A percentile compares a stretch with the other conserved stretches of the same genome.
These are phyloP conservation scores for Fusarium sp. DNA, from an alignment of 2,329 filamentous ascomycete genomes.

Conservation along the genomic window DNA sequence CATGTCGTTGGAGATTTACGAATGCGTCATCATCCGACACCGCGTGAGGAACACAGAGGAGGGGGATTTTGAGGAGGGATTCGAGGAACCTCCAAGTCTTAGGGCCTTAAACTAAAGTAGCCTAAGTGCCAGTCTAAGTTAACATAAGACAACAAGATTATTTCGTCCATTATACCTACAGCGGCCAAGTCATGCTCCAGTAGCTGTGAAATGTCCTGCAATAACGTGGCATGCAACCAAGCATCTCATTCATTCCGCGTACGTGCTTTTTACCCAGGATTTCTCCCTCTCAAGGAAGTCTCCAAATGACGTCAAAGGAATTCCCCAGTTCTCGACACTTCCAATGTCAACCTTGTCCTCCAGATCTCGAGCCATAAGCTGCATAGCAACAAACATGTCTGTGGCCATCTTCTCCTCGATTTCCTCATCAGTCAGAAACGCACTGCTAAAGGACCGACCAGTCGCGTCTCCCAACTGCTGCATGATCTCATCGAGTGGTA, in stretches of 20 bases:
- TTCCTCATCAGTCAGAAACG: not conserved
- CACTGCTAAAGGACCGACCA: not conserved
- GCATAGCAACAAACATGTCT: slow-evolving; percentile 1
- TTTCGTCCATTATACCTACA: too few relatives aligned
- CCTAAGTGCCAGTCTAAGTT: too few relatives aligned
- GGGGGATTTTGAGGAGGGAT: too few relatives aligned
- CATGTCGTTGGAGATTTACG: not conserved
- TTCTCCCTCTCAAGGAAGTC: slow-evolving; percentile 3
- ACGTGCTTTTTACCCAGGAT: not conserved
- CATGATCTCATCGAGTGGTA: not conserved
- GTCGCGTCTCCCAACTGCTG: not conserved
- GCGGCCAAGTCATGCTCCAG: not conserved
- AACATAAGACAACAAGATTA: too few relatives aligned
- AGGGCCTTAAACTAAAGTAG: too few relatives aligned
- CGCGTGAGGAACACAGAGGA: too few relatives aligned
- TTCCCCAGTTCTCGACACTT: not conserved
- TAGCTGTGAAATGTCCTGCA: not conserved
- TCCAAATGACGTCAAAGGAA: not conserved
- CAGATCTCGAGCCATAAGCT: slow-evolving; percentile 2
- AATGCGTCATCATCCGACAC: not conserved
- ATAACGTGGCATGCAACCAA: not conserved
- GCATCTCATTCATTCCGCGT: not conserved
- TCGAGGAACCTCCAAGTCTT: too few relatives aligned
- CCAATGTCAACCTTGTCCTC: not conserved
- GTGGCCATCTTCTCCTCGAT: not conserved